Percentiles rank a stretch among this genome's conserved stretches.
phyloP scores from a whole-genome alignment of 805 yeast species.

The Yarrowia sp. region DNA sequence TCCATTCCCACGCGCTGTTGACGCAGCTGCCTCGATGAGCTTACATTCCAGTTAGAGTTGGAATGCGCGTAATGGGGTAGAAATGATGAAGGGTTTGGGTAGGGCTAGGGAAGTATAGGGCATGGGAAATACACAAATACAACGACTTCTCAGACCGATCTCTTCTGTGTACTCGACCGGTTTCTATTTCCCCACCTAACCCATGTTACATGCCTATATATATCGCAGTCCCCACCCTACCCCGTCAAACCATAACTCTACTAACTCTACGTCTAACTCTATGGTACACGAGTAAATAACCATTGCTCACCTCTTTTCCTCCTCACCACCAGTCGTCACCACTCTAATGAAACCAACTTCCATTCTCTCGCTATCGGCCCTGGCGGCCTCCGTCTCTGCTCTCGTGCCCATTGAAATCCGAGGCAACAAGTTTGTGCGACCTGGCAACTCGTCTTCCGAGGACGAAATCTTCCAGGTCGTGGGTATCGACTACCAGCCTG shows the following conservation, averaged over 20 bases:
- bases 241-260: not conserved
- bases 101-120: too few relatives aligned
- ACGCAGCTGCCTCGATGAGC: not conserved
- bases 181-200: too few relatives aligned
- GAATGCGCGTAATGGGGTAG: not conserved
- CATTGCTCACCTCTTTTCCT: not conserved
- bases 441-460: constrained; percentile 43
- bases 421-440: constrained; percentile 59
- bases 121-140: too few relatives aligned
- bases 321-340: not conserved
- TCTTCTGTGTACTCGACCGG: too few relatives aligned
- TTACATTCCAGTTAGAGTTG: constrained; percentile 21
- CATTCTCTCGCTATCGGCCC: constrained; percentile 6
- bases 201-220: too few relatives aligned
- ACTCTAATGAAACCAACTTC: constrained; percentile 18
- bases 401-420: constrained; percentile 55
- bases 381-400: constrained; percentile 37
- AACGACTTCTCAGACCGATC: too few relatives aligned
- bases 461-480: constrained; percentile 71
- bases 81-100: too few relatives aligned
- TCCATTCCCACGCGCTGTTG: constrained; percentile 4
- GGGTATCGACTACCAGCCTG: constrained; percentile 92
- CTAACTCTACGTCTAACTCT: not conserved
- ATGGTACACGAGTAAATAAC: not conserved
- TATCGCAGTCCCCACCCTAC: too few relatives aligned